Conservation (phyloP, 768 basidiomycete genomes). For the Clitopilus passeckerianus region DNA sequence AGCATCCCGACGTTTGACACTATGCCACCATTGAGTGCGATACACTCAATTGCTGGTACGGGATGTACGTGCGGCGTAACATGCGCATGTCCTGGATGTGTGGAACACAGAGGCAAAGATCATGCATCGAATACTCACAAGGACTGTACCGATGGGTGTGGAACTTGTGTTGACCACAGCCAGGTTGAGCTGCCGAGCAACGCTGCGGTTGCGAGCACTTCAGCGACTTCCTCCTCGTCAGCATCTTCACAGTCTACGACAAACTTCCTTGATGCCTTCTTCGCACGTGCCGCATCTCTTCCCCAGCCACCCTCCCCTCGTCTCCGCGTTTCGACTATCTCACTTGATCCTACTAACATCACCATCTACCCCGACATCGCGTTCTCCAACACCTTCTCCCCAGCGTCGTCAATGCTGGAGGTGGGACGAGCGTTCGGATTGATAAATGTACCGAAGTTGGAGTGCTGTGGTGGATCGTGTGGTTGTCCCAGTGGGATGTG, state of each 20-base stretch:
- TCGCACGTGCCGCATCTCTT: conserved; percentile 64
- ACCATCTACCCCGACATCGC: conserved; percentile 36
- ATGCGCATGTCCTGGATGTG: conserved; percentile 72
- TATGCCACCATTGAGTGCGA: conserved; percentile 58
- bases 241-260: conserved; percentile 7
- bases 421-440: conserved; percentile 39
- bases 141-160: conserved; percentile 51
- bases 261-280: conserved; percentile 56
- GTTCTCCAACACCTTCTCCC: conserved; percentile 11
- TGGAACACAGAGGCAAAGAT: conserved; percentile 57
- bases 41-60: conserved; percentile 56
- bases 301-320: conserved; percentile 48
- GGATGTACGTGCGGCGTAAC: conserved; percentile 69
- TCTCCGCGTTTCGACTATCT: conserved; percentile 27
- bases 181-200: conserved; percentile 13
- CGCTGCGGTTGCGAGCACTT: background rate
- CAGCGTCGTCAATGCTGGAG: conserved; percentile 21
- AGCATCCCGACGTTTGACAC: conserved; percentile 42
- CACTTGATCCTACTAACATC: conserved; percentile 49
- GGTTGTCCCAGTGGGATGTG: conserved; percentile 51
- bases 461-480: conserved; percentile 63
- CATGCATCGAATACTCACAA: conserved; percentile 40
- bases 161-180: conserved; percentile 55
- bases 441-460: conserved; percentile 58
- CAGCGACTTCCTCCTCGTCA: background rate